Conservation (phyloP, 257 asterid species). For the Gentiana macrophylla region DNA sequence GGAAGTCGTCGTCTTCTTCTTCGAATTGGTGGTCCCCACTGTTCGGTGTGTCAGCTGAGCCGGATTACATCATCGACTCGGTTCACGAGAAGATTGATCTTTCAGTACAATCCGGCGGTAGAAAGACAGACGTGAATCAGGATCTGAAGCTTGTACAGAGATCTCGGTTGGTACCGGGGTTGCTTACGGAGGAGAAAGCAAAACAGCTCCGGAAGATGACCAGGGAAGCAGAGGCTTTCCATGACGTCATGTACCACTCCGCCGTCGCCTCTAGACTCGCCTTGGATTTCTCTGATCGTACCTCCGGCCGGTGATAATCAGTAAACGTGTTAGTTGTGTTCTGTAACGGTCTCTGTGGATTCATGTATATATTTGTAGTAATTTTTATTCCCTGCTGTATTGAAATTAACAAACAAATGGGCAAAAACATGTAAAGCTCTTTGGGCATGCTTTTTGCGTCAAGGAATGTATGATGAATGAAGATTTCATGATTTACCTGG, state of each 20-base stretch:
- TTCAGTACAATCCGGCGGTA: no score
- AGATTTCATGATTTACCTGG: no score
- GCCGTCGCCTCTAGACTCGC: slow-evolving; percentile 79
- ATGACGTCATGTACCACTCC: slow-evolving; percentile 76
- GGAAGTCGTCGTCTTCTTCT: background rate
- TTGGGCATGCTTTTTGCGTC: no score
- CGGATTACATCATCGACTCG: slow-evolving; percentile 38
- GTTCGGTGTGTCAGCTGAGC: slow-evolving; percentile 56
- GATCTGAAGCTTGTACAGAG: background rate
- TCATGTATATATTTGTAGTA: no score
- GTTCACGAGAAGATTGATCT: background rate
- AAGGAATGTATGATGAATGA: no score
- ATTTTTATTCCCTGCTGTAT: no score
- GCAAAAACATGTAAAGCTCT: no score
- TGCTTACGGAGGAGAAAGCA: slow-evolving; percentile 71
- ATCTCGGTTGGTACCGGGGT: slow-evolving; percentile 12
- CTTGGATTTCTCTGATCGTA: slow-evolving; percentile 28
- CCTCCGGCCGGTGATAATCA: slow-evolving; percentile 3
- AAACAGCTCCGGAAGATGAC: slow-evolving; percentile 58
- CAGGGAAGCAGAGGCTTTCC: slow-evolving; percentile 46
- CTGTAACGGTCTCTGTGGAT: no score
- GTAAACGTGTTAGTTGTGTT: no score
- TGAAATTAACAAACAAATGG: no score
- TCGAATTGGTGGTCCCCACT: slow-evolving; percentile 61
- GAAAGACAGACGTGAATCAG: slow-evolving; percentile 12